These are phyloP conservation scores for Cinnamomum micranthum DNA, from an alignment of 164 flowering plant species.

Conservation along the genomic window DNA sequence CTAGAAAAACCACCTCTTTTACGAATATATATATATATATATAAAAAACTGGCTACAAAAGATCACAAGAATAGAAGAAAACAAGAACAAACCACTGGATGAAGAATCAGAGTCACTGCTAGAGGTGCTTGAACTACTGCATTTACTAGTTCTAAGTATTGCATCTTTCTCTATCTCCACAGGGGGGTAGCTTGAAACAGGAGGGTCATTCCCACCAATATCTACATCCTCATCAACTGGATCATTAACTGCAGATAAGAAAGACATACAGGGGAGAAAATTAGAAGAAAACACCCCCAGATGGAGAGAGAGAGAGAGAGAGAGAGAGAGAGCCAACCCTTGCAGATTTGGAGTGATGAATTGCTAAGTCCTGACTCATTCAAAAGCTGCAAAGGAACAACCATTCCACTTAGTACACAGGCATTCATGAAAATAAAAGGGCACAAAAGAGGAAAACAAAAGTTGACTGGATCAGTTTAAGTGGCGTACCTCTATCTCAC, in stretches of 20 bases:
- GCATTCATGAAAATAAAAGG: background rate
- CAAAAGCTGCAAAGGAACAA: constrained; percentile 35
- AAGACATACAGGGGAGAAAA: background rate
- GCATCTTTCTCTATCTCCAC: constrained; percentile 68
- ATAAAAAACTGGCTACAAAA: too few relatives aligned
- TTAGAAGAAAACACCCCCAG: background rate
- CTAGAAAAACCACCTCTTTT: background rate
- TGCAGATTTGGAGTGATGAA: constrained; percentile 46
- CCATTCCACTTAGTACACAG: background rate
- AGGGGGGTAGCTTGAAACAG: constrained; percentile 55
- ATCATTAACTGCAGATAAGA: constrained; percentile 44
- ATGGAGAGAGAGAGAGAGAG: background rate
- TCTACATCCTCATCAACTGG: constrained; percentile 69
- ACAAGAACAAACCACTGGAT: constrained; percentile 60
- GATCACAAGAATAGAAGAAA: background rate
- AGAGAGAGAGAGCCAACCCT: constrained; percentile 35
- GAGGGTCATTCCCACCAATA: constrained; percentile 76
- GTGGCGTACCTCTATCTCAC: constrained; percentile 63
- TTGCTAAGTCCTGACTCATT: constrained; percentile 65
- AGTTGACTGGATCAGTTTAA: background rate
- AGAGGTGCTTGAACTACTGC: constrained; percentile 69
- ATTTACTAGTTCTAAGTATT: constrained; percentile 38
- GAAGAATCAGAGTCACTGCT: constrained; percentile 78
- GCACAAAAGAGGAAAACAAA: background rate
- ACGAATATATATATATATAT: too few relatives aligned